Evolutionary conservation across 768 basidiomycete species (phyloP).

Genomic region (Candolleomyces eurysporus): DNA sequence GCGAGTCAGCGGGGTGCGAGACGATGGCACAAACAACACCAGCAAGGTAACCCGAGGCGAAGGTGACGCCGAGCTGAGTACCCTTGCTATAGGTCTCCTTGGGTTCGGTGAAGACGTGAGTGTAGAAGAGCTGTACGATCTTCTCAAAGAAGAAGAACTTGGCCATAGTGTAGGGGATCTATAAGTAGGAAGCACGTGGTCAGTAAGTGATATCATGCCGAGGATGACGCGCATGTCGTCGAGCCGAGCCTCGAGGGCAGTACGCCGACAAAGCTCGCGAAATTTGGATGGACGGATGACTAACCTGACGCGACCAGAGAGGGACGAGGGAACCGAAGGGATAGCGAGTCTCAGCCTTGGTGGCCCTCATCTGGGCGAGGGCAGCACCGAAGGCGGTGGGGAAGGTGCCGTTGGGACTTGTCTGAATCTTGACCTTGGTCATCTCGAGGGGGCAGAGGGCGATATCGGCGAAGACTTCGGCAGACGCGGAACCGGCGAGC

Average conservation of each 20-base stretch:
- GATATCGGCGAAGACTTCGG: constrained; percentile 94
- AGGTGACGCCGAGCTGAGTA: constrained; percentile 87
- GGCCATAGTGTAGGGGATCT: constrained; percentile 99
- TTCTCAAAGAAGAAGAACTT: constrained; percentile 97
- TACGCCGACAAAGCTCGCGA: too few relatives aligned
- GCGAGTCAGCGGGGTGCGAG: constrained; percentile 93
- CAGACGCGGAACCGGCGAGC: constrained; percentile 91
- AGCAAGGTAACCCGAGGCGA: constrained; percentile 89
- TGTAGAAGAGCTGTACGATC: constrained; percentile 85
- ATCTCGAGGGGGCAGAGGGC: constrained; percentile 95
- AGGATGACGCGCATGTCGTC: neutral
- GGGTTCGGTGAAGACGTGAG: constrained; percentile 77
- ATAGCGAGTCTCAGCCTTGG: constrained; percentile 71
- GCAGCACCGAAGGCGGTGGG: constrained; percentile 73
- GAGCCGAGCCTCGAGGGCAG: neutral
- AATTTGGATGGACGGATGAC: neutral
- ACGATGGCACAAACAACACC: constrained; percentile 96
- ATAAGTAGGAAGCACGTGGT: constrained; percentile 2
- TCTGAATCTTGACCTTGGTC: constrained; percentile 92
- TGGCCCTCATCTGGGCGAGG: constrained; percentile 63
- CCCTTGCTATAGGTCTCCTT: constrained; percentile 77
- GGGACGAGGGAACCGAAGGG: constrained; percentile 85
- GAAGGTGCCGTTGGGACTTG: constrained; percentile 72
- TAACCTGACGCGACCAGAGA: constrained; percentile 84
- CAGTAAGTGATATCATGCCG: neutral